These are phyloP conservation scores for Pyrenochaeta sp. DNA, from an alignment of 2,329 filamentous ascomycete species.

Conservation along the genomic window DNA sequence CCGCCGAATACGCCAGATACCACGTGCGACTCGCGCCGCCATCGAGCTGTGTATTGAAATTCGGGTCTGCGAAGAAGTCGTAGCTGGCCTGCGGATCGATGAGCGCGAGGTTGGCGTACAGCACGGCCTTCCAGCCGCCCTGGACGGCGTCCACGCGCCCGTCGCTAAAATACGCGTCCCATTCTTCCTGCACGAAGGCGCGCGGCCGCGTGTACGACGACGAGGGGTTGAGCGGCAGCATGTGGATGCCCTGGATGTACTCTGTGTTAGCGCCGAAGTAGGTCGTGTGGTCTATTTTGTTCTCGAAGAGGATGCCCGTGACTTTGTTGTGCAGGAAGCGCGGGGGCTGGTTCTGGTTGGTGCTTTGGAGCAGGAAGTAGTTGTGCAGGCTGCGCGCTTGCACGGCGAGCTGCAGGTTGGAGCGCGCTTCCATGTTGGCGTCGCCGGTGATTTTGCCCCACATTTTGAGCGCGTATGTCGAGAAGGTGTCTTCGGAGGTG, in stretches of 20 bases:
- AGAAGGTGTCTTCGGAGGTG: slow-evolving; percentile 90
- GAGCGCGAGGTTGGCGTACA: slow-evolving; percentile 84
- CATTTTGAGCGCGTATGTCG: slow-evolving; percentile 89
- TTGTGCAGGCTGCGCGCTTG: slow-evolving; percentile 74
- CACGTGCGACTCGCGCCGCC: slow-evolving; percentile 70
- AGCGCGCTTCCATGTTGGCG: slow-evolving; percentile 76
- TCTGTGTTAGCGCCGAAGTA: slow-evolving; percentile 78
- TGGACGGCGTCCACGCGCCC: slow-evolving; percentile 70
- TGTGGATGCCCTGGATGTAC: slow-evolving; percentile 80
- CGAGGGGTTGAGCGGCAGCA: slow-evolving; percentile 78
- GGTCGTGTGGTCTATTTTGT: slow-evolving; percentile 90
- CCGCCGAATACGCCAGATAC: slow-evolving; percentile 48
- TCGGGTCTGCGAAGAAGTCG: slow-evolving; percentile 72
- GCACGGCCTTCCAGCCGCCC: slow-evolving; percentile 85
- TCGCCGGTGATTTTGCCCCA: slow-evolving; percentile 84
- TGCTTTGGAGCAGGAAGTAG: slow-evolving; percentile 82
- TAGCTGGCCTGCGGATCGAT: slow-evolving; percentile 75
- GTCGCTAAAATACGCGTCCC: slow-evolving; percentile 74
- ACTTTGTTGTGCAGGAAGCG: slow-evolving; percentile 84
- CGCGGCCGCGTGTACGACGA: slow-evolving; percentile 73
- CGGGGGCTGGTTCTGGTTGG: slow-evolving; percentile 76
- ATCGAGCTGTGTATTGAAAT: slow-evolving; percentile 77
- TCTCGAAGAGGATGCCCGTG: slow-evolving; percentile 82
- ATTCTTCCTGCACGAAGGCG: slow-evolving; percentile 76
- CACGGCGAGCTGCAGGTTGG: slow-evolving; percentile 84